Conservation (phyloP, 2,329 filamentous ascomycete species). For the Exutisphaerella laricina region DNA sequence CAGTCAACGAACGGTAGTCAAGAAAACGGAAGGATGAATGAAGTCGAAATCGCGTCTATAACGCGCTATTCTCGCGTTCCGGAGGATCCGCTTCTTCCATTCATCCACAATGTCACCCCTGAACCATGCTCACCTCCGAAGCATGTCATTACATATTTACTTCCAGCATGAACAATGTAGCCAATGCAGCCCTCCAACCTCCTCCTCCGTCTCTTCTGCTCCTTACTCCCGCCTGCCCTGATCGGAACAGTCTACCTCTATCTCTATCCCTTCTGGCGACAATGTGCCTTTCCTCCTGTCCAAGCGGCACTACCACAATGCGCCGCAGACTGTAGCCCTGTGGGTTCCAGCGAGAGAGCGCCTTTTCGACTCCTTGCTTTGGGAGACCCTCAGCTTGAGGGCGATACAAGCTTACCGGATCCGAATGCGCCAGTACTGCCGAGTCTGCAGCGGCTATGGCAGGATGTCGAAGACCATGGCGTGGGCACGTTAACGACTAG, state of each 20-base stretch:
- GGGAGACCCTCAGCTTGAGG: constrained; percentile 89
- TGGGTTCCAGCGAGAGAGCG: constrained; percentile 39
- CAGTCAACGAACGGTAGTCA: too few relatives aligned
- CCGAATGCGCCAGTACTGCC: constrained; percentile 42
- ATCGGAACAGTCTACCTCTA: constrained; percentile 74
- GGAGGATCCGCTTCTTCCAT: too few relatives aligned
- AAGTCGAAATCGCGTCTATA: too few relatives aligned
- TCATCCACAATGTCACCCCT: too few relatives aligned
- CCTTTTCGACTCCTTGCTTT: constrained; percentile 84
- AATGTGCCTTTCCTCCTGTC: constrained; percentile 67
- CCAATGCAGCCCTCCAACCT: constrained; percentile 47
- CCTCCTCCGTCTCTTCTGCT: constrained; percentile 42
- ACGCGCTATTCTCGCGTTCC: too few relatives aligned
- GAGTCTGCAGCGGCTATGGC: constrained; percentile 30
- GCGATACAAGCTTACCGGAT: constrained; percentile 72
- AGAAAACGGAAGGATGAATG: too few relatives aligned
- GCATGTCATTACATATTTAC: too few relatives aligned
- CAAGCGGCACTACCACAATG: constrained; percentile 15
- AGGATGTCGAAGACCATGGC: constrained; percentile 10
- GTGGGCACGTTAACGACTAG: constrained; percentile 6
- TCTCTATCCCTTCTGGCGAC: constrained; percentile 73
- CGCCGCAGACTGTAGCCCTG: constrained; percentile 14
- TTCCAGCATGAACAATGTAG: constrained; percentile 11
- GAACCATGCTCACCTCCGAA: too few relatives aligned
- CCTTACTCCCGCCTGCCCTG: constrained; percentile 61